Conservation (phyloP, 1,139 yeast species). For the Zygosaccharomyces pseudobailii region DNA sequence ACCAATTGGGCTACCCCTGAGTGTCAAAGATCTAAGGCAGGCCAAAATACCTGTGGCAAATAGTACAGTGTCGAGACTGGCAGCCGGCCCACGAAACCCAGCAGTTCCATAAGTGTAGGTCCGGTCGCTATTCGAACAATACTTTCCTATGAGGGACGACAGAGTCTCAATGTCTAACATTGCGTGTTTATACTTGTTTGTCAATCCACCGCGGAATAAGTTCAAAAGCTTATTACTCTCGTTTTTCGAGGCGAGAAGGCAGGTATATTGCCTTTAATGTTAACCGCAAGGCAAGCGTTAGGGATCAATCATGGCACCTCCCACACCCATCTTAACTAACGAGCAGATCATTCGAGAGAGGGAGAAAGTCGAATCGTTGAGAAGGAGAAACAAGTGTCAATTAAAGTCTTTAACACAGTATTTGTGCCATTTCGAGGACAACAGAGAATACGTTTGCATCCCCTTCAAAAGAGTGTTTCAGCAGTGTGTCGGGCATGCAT, state of each 20-base stretch:
- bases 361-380: slow-evolving; percentile 13
- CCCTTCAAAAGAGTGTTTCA: slow-evolving; percentile 53
- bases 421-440: slow-evolving; percentile 25
- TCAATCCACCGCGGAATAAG: background rate
- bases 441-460: slow-evolving; percentile 43
- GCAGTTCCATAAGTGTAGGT: slow-evolving; percentile 85
- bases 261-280: background rate
- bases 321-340: slow-evolving; percentile 32
- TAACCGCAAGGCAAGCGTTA: no score
- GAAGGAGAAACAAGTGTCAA: slow-evolving; percentile 18
- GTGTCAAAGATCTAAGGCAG: slow-evolving; percentile 65
- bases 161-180: slow-evolving; percentile 7
- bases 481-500: slow-evolving; percentile 40
- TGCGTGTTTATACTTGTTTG: background rate
- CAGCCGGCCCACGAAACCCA: slow-evolving; percentile 82
- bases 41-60: slow-evolving; percentile 84
- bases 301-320: slow-evolving; percentile 32
- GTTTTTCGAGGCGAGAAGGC: background rate
- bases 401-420: slow-evolving; percentile 31
- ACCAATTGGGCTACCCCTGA: slow-evolving; percentile 69
- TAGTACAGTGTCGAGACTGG: slow-evolving; percentile 71
- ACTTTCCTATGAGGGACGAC: slow-evolving; percentile 9
- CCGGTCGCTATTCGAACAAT: slow-evolving; percentile 37
- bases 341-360: slow-evolving; percentile 15
- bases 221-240: background rate